Evolutionary conservation across 2,329 filamentous ascomycete species (phyloP).

Genomic region (Zasmidium citrigriseum): DNA sequence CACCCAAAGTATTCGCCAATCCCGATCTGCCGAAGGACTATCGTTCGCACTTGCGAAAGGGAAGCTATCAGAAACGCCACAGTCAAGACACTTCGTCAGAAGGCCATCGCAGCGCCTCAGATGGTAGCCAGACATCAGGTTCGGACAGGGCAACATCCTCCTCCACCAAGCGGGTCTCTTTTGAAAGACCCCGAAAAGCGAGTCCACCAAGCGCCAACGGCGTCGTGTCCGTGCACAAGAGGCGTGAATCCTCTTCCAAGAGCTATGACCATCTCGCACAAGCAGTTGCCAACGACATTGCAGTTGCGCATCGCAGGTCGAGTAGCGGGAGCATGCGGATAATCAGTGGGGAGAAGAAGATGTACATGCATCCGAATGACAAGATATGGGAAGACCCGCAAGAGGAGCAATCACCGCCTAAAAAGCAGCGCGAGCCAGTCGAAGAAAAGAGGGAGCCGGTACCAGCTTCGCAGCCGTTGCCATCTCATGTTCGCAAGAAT

Average conservation of each 20-base stretch:
- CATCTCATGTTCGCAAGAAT: conserved; percentile 61
- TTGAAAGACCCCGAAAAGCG: conserved; percentile 21
- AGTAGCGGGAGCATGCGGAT: conserved; percentile 67
- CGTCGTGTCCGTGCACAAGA: conserved; percentile 22
- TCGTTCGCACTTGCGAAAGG: conserved; percentile 66
- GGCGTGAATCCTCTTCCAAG: conserved; percentile 31
- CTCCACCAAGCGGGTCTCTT: conserved; percentile 14
- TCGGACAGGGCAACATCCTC: conserved; percentile 8
- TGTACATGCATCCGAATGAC: conserved; percentile 70
- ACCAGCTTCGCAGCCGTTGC: conserved; percentile 20
- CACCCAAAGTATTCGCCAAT: conserved; percentile 30
- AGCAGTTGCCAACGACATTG: conserved; percentile 37
- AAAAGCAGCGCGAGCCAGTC: conserved; percentile 10
- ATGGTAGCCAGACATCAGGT: conserved; percentile 18
- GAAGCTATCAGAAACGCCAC: conserved; percentile 65
- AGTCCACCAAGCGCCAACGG: conserved; percentile 19
- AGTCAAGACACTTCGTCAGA: conserved; percentile 33
- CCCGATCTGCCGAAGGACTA: conserved; percentile 50
- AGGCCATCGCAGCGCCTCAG: conserved; percentile 19
- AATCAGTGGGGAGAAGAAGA: conserved; percentile 67
- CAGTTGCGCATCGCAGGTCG: conserved; percentile 47
- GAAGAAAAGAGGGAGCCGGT: conserved; percentile 1
- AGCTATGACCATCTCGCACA: conserved; percentile 39
- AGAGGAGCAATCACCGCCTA: conserved; percentile 34
- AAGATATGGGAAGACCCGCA: conserved; percentile 90